Evolutionary conservation across 257 asterid genomes (phyloP), one percentile per base, ranked within the genome.

Genomic region (Linaria vulgaris): DNA sequence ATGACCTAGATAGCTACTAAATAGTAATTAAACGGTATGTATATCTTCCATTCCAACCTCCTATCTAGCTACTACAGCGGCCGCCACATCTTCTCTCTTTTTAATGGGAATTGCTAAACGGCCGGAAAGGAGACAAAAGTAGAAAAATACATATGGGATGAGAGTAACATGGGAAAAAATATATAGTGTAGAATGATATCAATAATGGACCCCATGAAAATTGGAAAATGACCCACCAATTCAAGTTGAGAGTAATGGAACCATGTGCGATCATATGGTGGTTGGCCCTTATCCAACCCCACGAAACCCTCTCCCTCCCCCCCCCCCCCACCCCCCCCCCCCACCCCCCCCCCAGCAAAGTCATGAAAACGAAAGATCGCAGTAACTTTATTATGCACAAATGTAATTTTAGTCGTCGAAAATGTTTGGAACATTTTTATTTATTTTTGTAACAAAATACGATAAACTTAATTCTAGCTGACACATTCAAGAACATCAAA

Each of bases 221-320:
- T 17, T 38, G 8, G 56, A 37, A 19, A 41, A 58, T 22, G 79
- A 14, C 69, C 77, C 85, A 75, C 79, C 64, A 67, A 4, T 64
- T 64, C 80, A 80, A 80, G 82, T 80, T 82, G 90, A 56, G 70
- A 71, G 81, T 64, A 69, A 77, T 74, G 87, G 69, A 82, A 76
- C 80, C 97, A 90, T 90, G 96, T 90, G 97, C 95, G 65, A 76
- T 80, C 95, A 90, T 90, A 90, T 81, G 97, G 96, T 81, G 69
- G 95, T 87, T 87, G 95, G 81, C 77, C 71, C 68, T 83, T 72
- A 47, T 77, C 83, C 68, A n/a, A 66, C 64, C 90, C 96, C 95
- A 86, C 95, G 38, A 15, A 67, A 24, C 74, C 39, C 78, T 68
- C 68, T 73, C 81, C 73, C 76, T 78, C 60, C 61, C 75, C 67